Conservation (phyloP, 352 stramenopile species). For the Globisporangium barbulae region DNA sequence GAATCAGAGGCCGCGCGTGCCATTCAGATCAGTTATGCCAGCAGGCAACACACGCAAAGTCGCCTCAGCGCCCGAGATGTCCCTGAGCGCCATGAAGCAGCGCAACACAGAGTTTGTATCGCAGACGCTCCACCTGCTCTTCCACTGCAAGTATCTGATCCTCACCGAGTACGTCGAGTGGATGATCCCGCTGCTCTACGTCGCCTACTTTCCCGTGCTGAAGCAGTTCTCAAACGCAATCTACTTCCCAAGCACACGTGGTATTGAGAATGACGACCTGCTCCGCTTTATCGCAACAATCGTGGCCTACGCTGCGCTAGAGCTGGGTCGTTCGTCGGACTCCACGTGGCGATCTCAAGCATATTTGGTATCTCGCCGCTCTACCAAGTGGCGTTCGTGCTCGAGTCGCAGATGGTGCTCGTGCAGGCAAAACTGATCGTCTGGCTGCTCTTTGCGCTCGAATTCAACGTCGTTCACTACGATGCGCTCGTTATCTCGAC, state of each 20-base stretch:
- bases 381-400: background rate
- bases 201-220: constrained; percentile 25
- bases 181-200: constrained; percentile 28
- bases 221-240: constrained; percentile 23
- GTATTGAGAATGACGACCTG: constrained; percentile 12
- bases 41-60: background rate
- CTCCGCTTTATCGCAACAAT: background rate
- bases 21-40: background rate
- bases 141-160: constrained; percentile 34
- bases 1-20: background rate
- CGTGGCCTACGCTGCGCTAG: background rate
- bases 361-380: background rate
- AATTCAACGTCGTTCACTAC: background rate
- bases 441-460: background rate
- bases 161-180: constrained; percentile 38
- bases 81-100: background rate
- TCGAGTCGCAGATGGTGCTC: background rate
- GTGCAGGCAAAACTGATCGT: constrained; percentile 2
- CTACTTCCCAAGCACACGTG: constrained; percentile 21
- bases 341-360: background rate
- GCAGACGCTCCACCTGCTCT: constrained; percentile 25
- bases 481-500: background rate
- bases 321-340: background rate
- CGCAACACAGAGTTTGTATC: background rate
- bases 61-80: background rate